Base-by-base conservation (phyloP, 78 protist genomes). In the Mantamonas sphyraenae region DNA sequence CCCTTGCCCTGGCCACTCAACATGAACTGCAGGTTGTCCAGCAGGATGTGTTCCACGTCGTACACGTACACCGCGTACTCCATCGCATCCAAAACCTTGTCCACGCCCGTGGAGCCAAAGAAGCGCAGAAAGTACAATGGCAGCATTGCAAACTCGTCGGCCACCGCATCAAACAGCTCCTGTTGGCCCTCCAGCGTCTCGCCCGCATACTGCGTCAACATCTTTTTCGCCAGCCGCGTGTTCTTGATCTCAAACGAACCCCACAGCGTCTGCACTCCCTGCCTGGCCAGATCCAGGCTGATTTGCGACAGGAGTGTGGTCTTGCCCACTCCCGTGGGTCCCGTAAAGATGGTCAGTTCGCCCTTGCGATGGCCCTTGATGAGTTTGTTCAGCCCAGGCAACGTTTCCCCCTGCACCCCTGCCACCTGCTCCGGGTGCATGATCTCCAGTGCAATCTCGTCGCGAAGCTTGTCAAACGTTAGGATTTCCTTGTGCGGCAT, bases 1-100 rank as follows among this genome's bases (percentile, higher is more conserved):
- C 71, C 69, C 77, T 35, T 59, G 24, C 64, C 70, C 63, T 74
- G 78, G 28, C 81, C 77, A 33, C 68, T 33, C 51, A 66, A 22
- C 90, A 87, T 85, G 65, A 85, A 85, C 50, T 88, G 89, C 8
- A 88, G 66, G 60, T 88, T 88, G 71, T 89, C 93, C 20, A 89
- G 37, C 16, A 89, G 51, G 7, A 89, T 66, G 40, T 89, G 93
- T 43, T 74, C 79, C 19, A 88, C 93, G 55, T 86, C 87, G 33
- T 88, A 69, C 63, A 65, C 82, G 22, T 85, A 76, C 26, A 82
- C 87, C 0, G 93, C 89, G 35, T 81, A 81, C 35, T 82, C 88
- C 90, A 88, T 88, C 8, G 93, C 87, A 34, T 74, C 86, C 24
- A 88, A 38, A 5, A 88, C 88, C 26, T 68, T 68, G 22, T 86